A percentile compares a stretch with the other conserved stretches of the same genome.
These are phyloP conservation scores for Beauveria varroae DNA, from an alignment of 2,329 filamentous ascomycete genomes.

Conservation along the genomic window DNA sequence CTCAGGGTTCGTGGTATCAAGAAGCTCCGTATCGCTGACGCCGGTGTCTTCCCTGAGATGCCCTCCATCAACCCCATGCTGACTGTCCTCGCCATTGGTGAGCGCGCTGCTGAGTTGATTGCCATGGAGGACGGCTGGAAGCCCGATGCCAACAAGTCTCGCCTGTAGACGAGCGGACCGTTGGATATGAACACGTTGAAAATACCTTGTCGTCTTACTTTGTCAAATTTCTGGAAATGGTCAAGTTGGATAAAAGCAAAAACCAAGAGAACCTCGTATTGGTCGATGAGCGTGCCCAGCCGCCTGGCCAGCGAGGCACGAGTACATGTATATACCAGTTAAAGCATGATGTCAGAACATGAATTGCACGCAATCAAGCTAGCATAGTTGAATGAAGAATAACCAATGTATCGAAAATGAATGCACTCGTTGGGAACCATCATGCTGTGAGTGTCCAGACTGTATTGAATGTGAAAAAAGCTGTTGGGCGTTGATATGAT, in stretches of 20 bases:
- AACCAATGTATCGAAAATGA: neutral
- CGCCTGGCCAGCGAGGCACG: neutral
- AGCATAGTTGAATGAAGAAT: neutral
- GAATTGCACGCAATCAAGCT: neutral
- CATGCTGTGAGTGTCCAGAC: too few species aligned
- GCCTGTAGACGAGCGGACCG: conserved; percentile 1
- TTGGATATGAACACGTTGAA: neutral
- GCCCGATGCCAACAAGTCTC: conserved; percentile 16
- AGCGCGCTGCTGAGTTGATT: conserved; percentile 78
- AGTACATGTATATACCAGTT: conserved; percentile 2
- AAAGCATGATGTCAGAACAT: neutral
- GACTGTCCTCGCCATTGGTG: conserved; percentile 76
- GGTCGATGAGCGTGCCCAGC: neutral
- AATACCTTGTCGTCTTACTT: neutral
- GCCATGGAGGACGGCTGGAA: conserved; percentile 54
- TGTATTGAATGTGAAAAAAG: too few species aligned
- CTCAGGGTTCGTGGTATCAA: conserved; percentile 66
- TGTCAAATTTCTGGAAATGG: neutral
- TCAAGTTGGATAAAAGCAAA: neutral
- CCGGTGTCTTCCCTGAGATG: conserved; percentile 84
- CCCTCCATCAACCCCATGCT: conserved; percentile 84
- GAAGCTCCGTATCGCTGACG: conserved; percentile 73
- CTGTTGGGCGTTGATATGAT: too few species aligned
- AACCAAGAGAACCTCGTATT: neutral
- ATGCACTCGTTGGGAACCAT: too few species aligned